Evolutionary conservation across 208 protist species (phyloP), one percentile per base, ranked within the genome.

Genomic region (Crithidia bombi): DNA sequence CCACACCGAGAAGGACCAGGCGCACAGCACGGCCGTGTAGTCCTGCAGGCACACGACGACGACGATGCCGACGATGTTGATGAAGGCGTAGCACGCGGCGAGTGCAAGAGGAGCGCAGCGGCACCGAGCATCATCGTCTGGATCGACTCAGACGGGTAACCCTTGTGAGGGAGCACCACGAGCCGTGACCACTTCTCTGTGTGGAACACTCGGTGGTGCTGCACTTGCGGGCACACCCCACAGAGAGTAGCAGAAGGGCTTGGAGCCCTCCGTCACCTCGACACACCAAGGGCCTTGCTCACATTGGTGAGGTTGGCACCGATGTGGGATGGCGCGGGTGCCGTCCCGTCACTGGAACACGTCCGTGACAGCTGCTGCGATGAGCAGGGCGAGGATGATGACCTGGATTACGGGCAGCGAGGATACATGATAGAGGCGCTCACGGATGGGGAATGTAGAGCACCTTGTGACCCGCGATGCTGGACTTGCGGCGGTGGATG

Each of bases 1-100:
- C 57, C 36, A 73, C 47, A 65, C 57, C 36, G 67, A 73, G 67
- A 73, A 73, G 67, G 67, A 73, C 67, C 67, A 73, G 35, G 67
- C 67, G 57, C 67, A 73, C 56, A 73, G 33, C 46, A 65, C 67
- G 56, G 67, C 67, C 14, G 56, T 73, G 67, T 59, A 73, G 44
- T 65, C 25, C 67, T 73, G 67, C 57, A 73, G 28, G 57, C 23
- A 64, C 36, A 73, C 57, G 17, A 65, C 57, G 41, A 65, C 5
- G 36, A 25, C 49, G 28, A 59, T 73, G 67, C 56, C 67, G 36
- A 65, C 7, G 46, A 73, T 12, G 46, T n/a, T 73, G 67, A 73
- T 49, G 49, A 73, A 51, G 35, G 67, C 41, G 67, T 73, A 73
- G 57, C 67, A 73, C 9, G 33, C 47, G 28, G 67, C 67, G 56